Evolutionary conservation across 2,329 filamentous ascomycete species (phyloP), one percentile per base, ranked within the genome.

Genomic region (Arthroderma sp.): DNA sequence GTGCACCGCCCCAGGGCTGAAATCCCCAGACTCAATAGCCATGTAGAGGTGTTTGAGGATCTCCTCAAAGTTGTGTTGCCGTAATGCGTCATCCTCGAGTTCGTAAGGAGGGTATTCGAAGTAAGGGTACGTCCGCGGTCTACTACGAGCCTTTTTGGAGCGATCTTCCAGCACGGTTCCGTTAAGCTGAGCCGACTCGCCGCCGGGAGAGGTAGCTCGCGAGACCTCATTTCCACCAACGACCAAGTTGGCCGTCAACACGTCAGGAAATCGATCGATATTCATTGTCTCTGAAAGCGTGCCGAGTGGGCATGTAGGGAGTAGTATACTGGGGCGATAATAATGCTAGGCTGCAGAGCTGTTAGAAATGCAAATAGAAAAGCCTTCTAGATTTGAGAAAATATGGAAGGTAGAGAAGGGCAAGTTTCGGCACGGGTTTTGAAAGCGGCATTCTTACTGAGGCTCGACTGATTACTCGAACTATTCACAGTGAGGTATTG

Each of bases 41-140:
- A 96, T 88, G 71, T 95, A 97, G 31, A 98, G 84, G 67, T 95
- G 88, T 70, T 91, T 93, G 64, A 97, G 79, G 65, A 96, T 97
- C 69, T 90, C 88, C 49, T 86, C 80, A 51, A 98, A 77, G 61
- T 91, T 89, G 54, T 79, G 80, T 68, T 94, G 85, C 62, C 91
- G 82, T 72, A 90, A 81, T 35, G 78, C 70, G 61, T 91, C 86
- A 68, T 87, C 83, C 72, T 98, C 94, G 57, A 91, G 85, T 58
- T 83, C 75, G 69, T 97, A 98, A 37, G 94, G 94, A 54, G 98
- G 81, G 68, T 93, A 86, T 64, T 84, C 80, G 71, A 91, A 89
- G 77, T 98, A 98, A 60, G 88, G 89, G 70, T 93, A 98, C 28
- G 93, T 96, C 61, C 93, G 84, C 37, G 89, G 88, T 62, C 83